Conservation (phyloP, 768 basidiomycete genomes). For the Fomitopsis pulvina region DNA sequence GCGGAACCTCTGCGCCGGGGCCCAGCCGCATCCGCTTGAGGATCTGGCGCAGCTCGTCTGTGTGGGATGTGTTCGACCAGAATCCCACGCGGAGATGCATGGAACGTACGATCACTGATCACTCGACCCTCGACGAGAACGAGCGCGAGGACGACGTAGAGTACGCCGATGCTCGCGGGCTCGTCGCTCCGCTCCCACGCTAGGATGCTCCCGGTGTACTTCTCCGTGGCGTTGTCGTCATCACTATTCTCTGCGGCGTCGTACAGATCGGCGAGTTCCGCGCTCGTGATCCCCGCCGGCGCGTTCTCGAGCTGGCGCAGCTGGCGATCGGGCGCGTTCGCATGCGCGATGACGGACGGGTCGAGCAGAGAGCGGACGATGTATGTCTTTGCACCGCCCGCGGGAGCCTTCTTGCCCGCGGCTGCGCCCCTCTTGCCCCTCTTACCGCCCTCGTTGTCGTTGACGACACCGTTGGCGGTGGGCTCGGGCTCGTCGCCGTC, state of each 20-base stretch:
- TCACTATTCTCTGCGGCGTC: slow-evolving; percentile 45
- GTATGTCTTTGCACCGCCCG: slow-evolving; percentile 63
- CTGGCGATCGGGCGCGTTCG: slow-evolving; percentile 42
- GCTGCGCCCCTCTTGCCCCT: slow-evolving; percentile 38
- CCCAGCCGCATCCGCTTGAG: slow-evolving; percentile 66
- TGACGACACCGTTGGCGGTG: slow-evolving; percentile 14
- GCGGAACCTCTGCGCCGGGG: slow-evolving; percentile 39
- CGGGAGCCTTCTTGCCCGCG: not conserved
- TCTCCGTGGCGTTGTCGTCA: slow-evolving; percentile 38
- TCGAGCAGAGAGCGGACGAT: slow-evolving; percentile 76
- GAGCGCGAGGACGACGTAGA: slow-evolving; percentile 76
- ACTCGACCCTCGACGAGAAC: slow-evolving; percentile 77
- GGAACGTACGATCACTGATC: slow-evolving; percentile 62
- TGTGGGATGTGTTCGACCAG: not conserved
- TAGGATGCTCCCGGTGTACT: slow-evolving; percentile 60
- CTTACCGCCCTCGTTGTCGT: slow-evolving; percentile 56
- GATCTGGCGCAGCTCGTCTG: slow-evolving; percentile 68
- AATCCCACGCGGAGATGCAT: not conserved
- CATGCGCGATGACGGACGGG: slow-evolving; percentile 51
- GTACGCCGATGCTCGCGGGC: slow-evolving; percentile 61
- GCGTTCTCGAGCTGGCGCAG: slow-evolving; percentile 41
- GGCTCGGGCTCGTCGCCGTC: slow-evolving; percentile 26
- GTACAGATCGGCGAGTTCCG: slow-evolving; percentile 46
- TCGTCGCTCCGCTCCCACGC: slow-evolving; percentile 68
- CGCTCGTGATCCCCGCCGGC: slow-evolving; percentile 32